Conservation (phyloP, 768 basidiomycete genomes). For the Xanthoconium purpureum region DNA sequence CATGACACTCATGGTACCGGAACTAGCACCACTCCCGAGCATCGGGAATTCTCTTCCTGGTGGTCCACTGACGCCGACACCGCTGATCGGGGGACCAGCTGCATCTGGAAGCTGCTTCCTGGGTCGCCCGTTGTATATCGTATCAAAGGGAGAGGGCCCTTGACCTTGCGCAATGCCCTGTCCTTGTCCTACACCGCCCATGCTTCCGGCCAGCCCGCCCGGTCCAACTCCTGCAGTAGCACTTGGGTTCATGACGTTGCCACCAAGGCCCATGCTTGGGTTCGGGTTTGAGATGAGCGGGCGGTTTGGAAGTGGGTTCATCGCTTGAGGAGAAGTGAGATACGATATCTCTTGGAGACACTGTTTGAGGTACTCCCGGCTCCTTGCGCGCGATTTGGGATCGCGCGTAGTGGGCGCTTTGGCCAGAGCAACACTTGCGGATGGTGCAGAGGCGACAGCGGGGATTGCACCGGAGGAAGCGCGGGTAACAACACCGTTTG, state of each 20-base stretch:
- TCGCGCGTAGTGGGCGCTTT: slow-evolving; percentile 82
- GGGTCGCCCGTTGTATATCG: slow-evolving; percentile 77
- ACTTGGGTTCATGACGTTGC: slow-evolving; percentile 20
- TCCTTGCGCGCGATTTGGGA: slow-evolving; percentile 92
- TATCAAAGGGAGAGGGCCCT: slow-evolving; percentile 56
- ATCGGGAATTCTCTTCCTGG: slow-evolving; percentile 61
- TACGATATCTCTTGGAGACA: slow-evolving; percentile 98
- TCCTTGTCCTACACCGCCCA: slow-evolving; percentile 15
- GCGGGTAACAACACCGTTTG: slow-evolving; percentile 58
- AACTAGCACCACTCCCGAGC: slow-evolving; percentile 45
- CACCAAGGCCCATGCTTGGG: slow-evolving; percentile 19
- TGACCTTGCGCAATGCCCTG: slow-evolving; percentile 21
- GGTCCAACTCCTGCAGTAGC: slow-evolving; percentile 14
- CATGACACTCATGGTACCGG: slow-evolving; percentile 40
- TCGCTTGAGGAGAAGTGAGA: slow-evolving; percentile 92
- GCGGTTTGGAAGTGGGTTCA: slow-evolving; percentile 93
- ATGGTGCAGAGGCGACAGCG: slow-evolving; percentile 23
- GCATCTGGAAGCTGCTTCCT: slow-evolving; percentile 77
- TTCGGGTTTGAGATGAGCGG: slow-evolving; percentile 59
- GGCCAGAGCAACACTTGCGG: slow-evolving; percentile 48
- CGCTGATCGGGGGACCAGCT: slow-evolving; percentile 33
- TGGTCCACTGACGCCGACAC: slow-evolving; percentile 37
- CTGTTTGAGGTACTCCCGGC: slow-evolving; percentile 97
- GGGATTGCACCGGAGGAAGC: slow-evolving; percentile 50
- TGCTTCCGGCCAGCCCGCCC: slow-evolving; percentile 7